Evolutionary conservation across 306 rosid genomes (phyloP), one percentile per base, ranked within the genome.

Genomic region (Abrus pulchellus): DNA sequence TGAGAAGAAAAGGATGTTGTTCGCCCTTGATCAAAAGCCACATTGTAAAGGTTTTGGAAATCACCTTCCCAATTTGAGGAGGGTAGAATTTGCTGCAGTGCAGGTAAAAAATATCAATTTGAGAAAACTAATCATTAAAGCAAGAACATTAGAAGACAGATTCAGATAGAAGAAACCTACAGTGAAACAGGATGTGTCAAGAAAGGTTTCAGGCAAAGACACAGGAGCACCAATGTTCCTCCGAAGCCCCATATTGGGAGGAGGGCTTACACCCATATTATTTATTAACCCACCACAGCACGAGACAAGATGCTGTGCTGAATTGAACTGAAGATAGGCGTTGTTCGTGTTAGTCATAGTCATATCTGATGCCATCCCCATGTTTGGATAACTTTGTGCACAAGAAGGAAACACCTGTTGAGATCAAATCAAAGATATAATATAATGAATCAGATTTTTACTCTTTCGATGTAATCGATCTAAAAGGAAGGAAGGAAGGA

Each of bases 371-470:
- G 82, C 60, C 85, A 85, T 82, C 71, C 90, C 98, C 7, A 77
- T 82, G 44, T 88, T n/a, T 61, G 83, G 88, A 81, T 90, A 90
- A 66, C 85, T 81, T 29, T 89, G 70, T 10, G 77, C 33, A 88
- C 86, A 86, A 4, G 90, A 62, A 7, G 97, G 90, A 80, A 91
- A 86, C 6, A 90, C 82, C 98, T 94, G 92, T 77, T 49, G 2
- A 30, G 20, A 68, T 87, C 77, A 74, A 68, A 72, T 20, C 20
- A 20, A 20, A 20, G 20, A 20, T 20, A 20, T 20, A 20, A 20
- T 36, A 75, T 48, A 86, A 75, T 48, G 67, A 50, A 40, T 67
- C 12, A 80, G 41, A 5, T 20, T 20, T 20, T 20, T 20, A 20
- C 20, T 20, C 20, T 20, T 20, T 20, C 20, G n/a, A 29, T 45